These are phyloP conservation scores for Boletus sensibilis DNA, from an alignment of 768 basidiomycete genomes.

Conservation along the genomic window DNA sequence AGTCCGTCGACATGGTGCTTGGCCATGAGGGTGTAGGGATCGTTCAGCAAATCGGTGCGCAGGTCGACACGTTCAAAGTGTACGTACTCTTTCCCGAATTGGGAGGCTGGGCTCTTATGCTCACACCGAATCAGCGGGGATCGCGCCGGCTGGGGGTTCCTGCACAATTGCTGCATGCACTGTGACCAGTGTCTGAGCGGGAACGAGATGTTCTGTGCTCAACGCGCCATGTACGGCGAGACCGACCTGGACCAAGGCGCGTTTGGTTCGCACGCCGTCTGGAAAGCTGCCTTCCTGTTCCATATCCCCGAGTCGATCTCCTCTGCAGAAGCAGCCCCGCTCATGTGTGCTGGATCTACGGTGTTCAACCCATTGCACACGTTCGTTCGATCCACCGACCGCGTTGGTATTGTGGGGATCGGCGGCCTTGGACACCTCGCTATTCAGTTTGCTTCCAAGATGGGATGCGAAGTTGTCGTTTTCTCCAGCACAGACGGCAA, in stretches of 20 bases:
- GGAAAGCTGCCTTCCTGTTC: constrained; percentile 36
- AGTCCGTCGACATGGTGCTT: constrained; percentile 34
- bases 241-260: constrained; percentile 34
- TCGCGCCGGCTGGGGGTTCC: constrained; percentile 38
- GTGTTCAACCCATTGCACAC: constrained; percentile 31
- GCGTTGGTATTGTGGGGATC: constrained; percentile 35
- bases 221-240: constrained; percentile 27
- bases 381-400: constrained; percentile 30
- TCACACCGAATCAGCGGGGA: constrained; percentile 30
- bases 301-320: constrained; percentile 32
- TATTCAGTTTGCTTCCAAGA: constrained; percentile 39
- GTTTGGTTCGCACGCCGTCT: constrained; percentile 36
- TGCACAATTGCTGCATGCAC: constrained; percentile 33
- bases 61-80: constrained; percentile 35
- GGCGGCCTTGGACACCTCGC: constrained; percentile 41
- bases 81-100: constrained; percentile 18
- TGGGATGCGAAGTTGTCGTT: constrained; percentile 39
- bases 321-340: constrained; percentile 33
- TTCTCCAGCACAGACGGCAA: constrained; percentile 36
- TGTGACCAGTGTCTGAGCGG: constrained; percentile 36
- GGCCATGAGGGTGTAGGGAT: constrained; percentile 41
- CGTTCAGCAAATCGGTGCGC: constrained; percentile 32
- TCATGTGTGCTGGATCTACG: constrained; percentile 39
- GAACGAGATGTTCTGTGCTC: constrained; percentile 29
- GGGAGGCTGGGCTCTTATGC: neutral